Evolutionary conservation across 306 rosid genomes (phyloP).

Genomic region (Vigna angularis): DNA sequence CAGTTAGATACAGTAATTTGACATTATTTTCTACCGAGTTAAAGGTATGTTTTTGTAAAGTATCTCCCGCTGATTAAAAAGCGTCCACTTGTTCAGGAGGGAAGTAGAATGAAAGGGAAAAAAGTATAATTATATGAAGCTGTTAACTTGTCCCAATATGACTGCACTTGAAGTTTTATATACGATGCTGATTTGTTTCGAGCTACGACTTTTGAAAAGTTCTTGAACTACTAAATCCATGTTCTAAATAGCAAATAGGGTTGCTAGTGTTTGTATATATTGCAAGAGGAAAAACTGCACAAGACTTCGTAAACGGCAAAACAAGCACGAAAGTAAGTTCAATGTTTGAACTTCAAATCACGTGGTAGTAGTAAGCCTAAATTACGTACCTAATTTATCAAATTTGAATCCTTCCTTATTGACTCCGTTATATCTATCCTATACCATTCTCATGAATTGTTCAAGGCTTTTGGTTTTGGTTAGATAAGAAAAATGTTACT

Average conservation of each 20-base stretch:
- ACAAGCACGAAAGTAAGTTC: neutral
- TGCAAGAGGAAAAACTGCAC: neutral
- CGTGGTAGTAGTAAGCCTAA: no score
- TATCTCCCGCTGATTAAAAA: neutral
- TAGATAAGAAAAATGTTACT: no score
- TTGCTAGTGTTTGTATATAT: conserved; percentile 5
- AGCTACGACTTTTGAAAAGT: conserved; percentile 4
- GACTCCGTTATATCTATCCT: no score
- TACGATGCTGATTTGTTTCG: neutral
- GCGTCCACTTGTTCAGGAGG: neutral
- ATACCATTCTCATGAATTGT: no score
- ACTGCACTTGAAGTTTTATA: neutral
- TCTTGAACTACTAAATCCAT: neutral
- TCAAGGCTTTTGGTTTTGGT: no score
- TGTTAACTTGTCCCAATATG: neutral
- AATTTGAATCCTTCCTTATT: no score
- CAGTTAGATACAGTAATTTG: no score
- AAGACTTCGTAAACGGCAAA: conserved; percentile 16
- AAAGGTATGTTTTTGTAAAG: neutral
- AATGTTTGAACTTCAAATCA: neutral
- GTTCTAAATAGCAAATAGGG: conserved; percentile 23
- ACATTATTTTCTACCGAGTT: no score
- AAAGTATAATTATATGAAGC: neutral
- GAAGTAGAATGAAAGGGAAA: neutral
- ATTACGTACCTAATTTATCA: no score